Conservation (phyloP, 1,284 basidiomycete genomes). For the Mycena citricolor region DNA sequence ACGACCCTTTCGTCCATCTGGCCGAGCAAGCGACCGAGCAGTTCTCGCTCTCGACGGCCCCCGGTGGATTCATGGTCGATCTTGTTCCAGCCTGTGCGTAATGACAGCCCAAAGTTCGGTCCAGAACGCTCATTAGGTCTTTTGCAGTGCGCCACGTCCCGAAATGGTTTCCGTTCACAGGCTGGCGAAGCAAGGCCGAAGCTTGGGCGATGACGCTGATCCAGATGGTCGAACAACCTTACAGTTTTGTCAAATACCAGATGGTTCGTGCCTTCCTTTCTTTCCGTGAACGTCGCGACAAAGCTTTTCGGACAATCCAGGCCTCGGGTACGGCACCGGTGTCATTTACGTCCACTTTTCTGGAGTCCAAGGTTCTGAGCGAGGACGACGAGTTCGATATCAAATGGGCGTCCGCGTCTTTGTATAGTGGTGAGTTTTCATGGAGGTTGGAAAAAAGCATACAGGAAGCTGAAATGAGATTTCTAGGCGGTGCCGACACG, state of each 20-base stretch:
- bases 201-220: slow-evolving; percentile 49
- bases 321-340: slow-evolving; percentile 48
- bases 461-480: too few species aligned
- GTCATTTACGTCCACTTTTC: slow-evolving; percentile 52
- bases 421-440: slow-evolving; percentile 50
- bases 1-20: slow-evolving; percentile 59
- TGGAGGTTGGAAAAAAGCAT: not conserved
- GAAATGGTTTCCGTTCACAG: slow-evolving; percentile 63
- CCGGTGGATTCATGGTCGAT: slow-evolving; percentile 62
- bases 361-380: slow-evolving; percentile 46
- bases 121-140: not conserved
- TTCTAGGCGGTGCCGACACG: slow-evolving; percentile 48
- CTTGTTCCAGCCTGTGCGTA: slow-evolving; percentile 52
- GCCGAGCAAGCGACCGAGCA: slow-evolving; percentile 57
- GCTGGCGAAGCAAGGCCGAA: slow-evolving; percentile 53
- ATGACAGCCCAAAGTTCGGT: not conserved
- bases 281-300: slow-evolving; percentile 11
- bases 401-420: slow-evolving; percentile 60
- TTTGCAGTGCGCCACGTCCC: slow-evolving; percentile 56
- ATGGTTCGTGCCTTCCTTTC: slow-evolving; percentile 40
- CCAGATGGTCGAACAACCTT: slow-evolving; percentile 55
- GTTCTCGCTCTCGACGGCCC: slow-evolving; percentile 56
- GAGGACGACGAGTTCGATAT: slow-evolving; percentile 52
- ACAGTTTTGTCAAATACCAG: slow-evolving; percentile 59
- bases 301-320: slow-evolving; percentile 31